phyloP scores from a whole-genome alignment of 352 stramenopile species.

The Pythium insidiosum region DNA sequence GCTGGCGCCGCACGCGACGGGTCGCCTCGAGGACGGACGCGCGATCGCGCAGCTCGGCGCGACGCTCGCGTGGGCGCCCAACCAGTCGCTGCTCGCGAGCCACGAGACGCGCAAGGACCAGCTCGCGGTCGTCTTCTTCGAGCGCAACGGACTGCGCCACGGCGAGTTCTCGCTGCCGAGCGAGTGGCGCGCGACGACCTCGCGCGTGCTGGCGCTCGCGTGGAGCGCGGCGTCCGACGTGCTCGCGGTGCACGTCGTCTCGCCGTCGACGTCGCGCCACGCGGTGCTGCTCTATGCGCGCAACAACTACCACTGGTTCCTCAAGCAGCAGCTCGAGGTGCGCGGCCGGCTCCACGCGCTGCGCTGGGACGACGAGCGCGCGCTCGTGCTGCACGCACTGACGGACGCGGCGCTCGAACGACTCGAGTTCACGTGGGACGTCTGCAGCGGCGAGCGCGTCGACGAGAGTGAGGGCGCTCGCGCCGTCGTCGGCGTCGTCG shows the following conservation, averaged over 20 bases:
- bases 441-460: conserved; percentile 13
- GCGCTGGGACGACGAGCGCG: conserved; percentile 47
- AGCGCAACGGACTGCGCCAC: conserved; percentile 74
- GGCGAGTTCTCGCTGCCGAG: conserved; percentile 59
- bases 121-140: conserved; percentile 74
- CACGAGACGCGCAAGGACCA: conserved; percentile 46
- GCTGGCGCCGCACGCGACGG: conserved; percentile 49
- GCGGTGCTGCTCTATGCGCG: conserved; percentile 76
- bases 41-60: conserved; percentile 32
- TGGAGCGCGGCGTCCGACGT: conserved; percentile 72
- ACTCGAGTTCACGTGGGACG: conserved; percentile 48
- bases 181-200: conserved; percentile 20
- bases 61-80: conserved; percentile 59
- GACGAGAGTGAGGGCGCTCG: conserved; percentile 12
- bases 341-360: conserved; percentile 21
- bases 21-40: conserved; percentile 65
- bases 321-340: conserved; percentile 56
- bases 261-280: conserved; percentile 4
- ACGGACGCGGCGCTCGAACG: conserved; percentile 18
- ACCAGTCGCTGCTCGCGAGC: conserved; percentile 64
- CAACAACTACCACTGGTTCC: conserved; percentile 82
- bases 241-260: conserved; percentile 41
- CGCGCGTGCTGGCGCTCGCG: conserved; percentile 22
- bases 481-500: conserved; percentile 46
- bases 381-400: conserved; percentile 30